Evolutionary conservation across 176 grass and related monocot genomes (phyloP).

Genomic region (Hyparrhenia diplandra): DNA sequence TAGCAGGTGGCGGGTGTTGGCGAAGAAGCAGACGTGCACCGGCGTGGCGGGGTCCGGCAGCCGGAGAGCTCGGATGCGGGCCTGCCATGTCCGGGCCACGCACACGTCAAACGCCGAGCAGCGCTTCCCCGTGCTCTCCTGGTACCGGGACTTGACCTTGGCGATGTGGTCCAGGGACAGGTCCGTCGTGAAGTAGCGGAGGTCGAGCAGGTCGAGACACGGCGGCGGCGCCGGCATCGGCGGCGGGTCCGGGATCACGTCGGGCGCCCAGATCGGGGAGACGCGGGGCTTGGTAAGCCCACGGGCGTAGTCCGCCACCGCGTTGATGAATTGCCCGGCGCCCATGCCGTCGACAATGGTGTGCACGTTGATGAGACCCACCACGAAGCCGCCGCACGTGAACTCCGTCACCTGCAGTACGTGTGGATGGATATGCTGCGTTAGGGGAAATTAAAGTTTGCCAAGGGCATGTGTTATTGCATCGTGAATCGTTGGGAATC

Average conservation of each 20-base stretch:
- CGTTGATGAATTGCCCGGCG: conserved; percentile 80
- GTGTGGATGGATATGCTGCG: too few species aligned
- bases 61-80: conserved; percentile 58
- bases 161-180: conserved; percentile 34
- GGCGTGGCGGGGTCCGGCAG: neutral
- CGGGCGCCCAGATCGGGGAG: conserved; percentile 55
- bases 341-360: conserved; percentile 80
- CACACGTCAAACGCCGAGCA: conserved; percentile 88
- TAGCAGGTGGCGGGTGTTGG: conserved; percentile 73
- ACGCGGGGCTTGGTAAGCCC: conserved; percentile 26
- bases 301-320: conserved; percentile 61
- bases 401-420: conserved; percentile 70
- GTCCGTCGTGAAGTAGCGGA: conserved; percentile 51
- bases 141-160: conserved; percentile 52
- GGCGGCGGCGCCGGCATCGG: conserved; percentile 37
- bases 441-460: too few species aligned
- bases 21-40: conserved; percentile 82
- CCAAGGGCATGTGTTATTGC: too few species aligned
- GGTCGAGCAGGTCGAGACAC: conserved; percentile 37
- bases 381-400: conserved; percentile 66
- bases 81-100: conserved; percentile 74
- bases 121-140: conserved; percentile 42
- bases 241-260: conserved; percentile 67
- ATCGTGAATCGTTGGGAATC: too few species aligned
- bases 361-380: conserved; percentile 81